These are phyloP conservation scores for Phytophthora pisi DNA, from an alignment of 352 stramenopile species.

Conservation along the genomic window DNA sequence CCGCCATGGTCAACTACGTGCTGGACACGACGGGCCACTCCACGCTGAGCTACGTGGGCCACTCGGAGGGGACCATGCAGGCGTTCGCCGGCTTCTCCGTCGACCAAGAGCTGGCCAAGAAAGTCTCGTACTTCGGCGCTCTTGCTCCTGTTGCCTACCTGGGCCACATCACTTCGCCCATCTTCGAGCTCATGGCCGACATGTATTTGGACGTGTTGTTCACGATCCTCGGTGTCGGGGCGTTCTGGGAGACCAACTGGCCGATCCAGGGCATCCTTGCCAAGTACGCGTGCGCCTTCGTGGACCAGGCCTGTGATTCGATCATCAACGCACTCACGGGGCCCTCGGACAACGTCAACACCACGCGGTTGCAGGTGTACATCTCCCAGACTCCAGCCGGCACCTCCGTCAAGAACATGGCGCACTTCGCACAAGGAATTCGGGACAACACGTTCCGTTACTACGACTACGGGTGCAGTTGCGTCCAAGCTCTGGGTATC, in stretches of 20 bases:
- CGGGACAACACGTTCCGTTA: conserved; percentile 60
- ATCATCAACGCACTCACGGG: conserved; percentile 65
- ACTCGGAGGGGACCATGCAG: conserved; percentile 71
- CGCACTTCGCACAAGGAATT: conserved; percentile 65
- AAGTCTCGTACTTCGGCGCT: conserved; percentile 66
- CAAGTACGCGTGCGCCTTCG: conserved; percentile 59
- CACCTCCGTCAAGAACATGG: conserved; percentile 72
- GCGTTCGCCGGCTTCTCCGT: conserved; percentile 63
- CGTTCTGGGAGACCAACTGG: conserved; percentile 54
- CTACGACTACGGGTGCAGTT: conserved; percentile 71
- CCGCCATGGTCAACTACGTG: conserved; percentile 70
- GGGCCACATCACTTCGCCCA: conserved; percentile 42
- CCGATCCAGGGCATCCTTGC: conserved; percentile 60
- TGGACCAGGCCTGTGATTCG: conserved; percentile 49
- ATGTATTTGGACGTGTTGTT: conserved; percentile 56
- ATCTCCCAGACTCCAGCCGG: conserved; percentile 63
- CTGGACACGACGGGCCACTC: conserved; percentile 36
- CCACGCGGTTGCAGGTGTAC: conserved; percentile 65
- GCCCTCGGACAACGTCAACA: conserved; percentile 60
- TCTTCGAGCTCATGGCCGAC: conserved; percentile 50
- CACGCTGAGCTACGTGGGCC: conserved; percentile 64
- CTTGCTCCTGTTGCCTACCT: conserved; percentile 58
- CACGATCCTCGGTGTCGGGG: conserved; percentile 44
- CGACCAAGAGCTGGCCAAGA: conserved; percentile 62
- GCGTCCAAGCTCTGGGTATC: conserved; percentile 39